Conservation (phyloP, 2,329 filamentous ascomycete genomes). For the Penicillium brevicompactum region DNA sequence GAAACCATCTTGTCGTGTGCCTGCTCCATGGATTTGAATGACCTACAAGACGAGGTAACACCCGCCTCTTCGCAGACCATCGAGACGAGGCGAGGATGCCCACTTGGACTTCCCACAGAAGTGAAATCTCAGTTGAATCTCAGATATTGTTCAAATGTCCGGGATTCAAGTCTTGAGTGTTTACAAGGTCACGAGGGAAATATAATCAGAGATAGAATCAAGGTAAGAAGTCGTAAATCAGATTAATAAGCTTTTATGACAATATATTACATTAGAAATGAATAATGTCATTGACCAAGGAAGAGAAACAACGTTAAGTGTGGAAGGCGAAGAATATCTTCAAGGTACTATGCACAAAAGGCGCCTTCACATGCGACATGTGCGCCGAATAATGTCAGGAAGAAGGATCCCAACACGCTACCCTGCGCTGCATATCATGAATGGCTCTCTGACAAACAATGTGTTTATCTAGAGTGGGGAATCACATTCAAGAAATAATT, state of each 20-base stretch:
- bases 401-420: constrained; percentile 20
- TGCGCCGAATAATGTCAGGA: constrained; percentile 18
- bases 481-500: constrained; percentile 6
- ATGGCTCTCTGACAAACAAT: constrained; percentile 12
- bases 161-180: no score
- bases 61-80: no score
- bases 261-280: constrained; percentile 9
- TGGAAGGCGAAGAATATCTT: constrained; percentile 12
- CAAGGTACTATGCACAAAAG: constrained; percentile 17
- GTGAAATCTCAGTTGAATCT: no score
- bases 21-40: no score
- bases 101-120: no score
- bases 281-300: constrained; percentile 16
- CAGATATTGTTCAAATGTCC: no score
- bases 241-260: constrained; percentile 2
- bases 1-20: no score
- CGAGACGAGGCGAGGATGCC: no score
- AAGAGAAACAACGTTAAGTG: constrained; percentile 13
- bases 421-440: constrained; percentile 23
- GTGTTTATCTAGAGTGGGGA: background rate
- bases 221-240: background rate
- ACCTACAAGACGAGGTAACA: no score
- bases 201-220: background rate
- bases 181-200: background rate
- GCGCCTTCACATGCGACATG: constrained; percentile 18